These are phyloP conservation scores for Apiospora rasikravindrae DNA, from an alignment of 2,329 filamentous ascomycete genomes.

Conservation along the genomic window DNA sequence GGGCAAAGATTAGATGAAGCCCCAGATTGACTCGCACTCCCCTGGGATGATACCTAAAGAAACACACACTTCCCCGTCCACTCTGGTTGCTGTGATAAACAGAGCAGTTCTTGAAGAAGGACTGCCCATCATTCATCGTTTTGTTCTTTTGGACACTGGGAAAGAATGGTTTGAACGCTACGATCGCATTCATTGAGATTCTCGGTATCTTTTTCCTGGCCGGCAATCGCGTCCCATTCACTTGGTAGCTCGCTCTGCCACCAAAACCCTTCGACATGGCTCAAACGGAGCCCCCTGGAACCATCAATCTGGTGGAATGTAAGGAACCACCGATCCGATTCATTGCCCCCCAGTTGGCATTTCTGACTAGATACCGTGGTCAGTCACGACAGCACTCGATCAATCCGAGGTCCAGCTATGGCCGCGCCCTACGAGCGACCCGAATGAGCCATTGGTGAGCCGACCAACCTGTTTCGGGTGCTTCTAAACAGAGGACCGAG, in stretches of 20 bases:
- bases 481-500: too few relatives aligned
- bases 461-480: fast-evolving
- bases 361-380: neutral
- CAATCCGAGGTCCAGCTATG: constrained; percentile 16
- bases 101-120: too few relatives aligned
- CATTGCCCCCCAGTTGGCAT: neutral
- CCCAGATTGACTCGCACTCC: neutral
- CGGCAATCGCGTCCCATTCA: neutral
- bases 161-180: neutral
- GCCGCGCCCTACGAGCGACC: constrained; percentile 28
- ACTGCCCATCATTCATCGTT: neutral
- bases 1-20: constrained; percentile 2
- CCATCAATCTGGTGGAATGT: constrained; percentile 22
- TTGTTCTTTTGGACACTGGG: neutral
- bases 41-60: neutral
- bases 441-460: constrained; percentile 40
- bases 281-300: constrained; percentile 27
- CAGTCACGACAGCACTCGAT: constrained; percentile 18
- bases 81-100: neutral
- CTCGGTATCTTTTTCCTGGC: neutral
- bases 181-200: neutral
- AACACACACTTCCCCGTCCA: neutral
- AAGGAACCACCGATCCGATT: neutral
- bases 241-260: neutral
- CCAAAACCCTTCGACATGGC: neutral